Evolutionary conservation across 257 asterid genomes (phyloP).

Genomic region (Solanum lignicaule): DNA sequence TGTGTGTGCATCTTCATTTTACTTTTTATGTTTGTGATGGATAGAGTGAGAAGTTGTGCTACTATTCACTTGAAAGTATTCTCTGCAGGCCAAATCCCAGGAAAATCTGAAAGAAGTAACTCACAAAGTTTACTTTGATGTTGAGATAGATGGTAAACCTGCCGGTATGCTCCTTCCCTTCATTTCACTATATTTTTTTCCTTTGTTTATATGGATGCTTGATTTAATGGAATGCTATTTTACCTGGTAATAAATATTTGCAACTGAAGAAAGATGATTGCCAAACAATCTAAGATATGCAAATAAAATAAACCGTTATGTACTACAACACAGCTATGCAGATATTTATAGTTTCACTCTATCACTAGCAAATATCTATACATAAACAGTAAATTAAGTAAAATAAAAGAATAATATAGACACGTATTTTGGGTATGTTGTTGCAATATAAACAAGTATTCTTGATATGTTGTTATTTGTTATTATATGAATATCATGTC

Average conservation of each 20-base stretch:
- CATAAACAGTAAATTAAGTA: background rate
- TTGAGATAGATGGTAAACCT: constrained; percentile 78
- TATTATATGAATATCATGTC: background rate
- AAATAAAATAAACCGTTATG: background rate
- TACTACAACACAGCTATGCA: background rate
- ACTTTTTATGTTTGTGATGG: background rate
- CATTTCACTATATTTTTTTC: background rate
- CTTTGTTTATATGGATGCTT: background rate
- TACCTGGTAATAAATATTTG: background rate
- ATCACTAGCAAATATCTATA: background rate
- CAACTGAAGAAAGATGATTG: background rate
- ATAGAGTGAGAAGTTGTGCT: background rate
- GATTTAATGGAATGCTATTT: background rate
- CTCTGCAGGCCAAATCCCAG: constrained; percentile 64
- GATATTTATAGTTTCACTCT: background rate
- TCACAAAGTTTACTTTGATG: constrained; percentile 66
- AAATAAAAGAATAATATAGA: background rate
- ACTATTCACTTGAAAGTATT: background rate
- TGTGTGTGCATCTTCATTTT: background rate
- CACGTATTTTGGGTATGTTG: background rate
- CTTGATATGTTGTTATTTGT: background rate
- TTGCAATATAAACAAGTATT: background rate
- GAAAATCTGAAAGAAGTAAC: constrained; percentile 68
- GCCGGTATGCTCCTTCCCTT: constrained; percentile 43
- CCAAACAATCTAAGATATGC: background rate